Evolutionary conservation across 805 yeast species (phyloP), one percentile per base, ranked within the genome.

Genomic region (Kazachstania taianensis): DNA sequence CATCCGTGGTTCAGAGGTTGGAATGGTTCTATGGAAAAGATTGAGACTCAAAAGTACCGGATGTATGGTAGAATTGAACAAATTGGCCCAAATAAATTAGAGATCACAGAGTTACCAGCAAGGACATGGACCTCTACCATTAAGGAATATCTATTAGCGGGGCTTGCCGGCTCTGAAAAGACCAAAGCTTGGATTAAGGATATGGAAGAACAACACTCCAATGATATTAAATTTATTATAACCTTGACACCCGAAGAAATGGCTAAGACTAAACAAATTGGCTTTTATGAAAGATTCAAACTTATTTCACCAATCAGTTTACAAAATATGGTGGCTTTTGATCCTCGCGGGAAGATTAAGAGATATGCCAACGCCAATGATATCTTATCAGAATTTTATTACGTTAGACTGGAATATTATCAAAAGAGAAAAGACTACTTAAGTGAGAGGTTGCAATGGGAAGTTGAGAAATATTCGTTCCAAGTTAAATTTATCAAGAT

Each of bases 1-100:
- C 56, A 63, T 7, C 98, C 98, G 1, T 92, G 97, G 97, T 92
- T 70, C 55, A 76, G 83, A 56, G 97, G 96, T 13, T 92, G 97
- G 97, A 78, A 75, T 30, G 98, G 98, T 32, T 65, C 70, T 1
- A 69, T 87, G 32, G 85, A 79, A 49, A 69, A 71, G 44, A 58
- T 70, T 20, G 77, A 70, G 7, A 56, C 63, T n/a, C 92, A 79
- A 37, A 80, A 73, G 49, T 92, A 70, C 60, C 75, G 76, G 50
- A 73, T 85, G 45, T 74, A 71, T 45, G 98, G 98, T 45, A 69
- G 68, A 37, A 80, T 89, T 49, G 86, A 81, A 49, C 83, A 84
- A 56, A 53, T 81, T 34, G 95, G 85, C 43, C 80, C 77, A 20
- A 78, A 70, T 37, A 81, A 92, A 0, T 48, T 92, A 31, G 96